A percentile compares a stretch with the other conserved stretches of the same genome.
phyloP scores from a whole-genome alignment of 768 basidiomycete genomes.

The Suillus brevipes region DNA sequence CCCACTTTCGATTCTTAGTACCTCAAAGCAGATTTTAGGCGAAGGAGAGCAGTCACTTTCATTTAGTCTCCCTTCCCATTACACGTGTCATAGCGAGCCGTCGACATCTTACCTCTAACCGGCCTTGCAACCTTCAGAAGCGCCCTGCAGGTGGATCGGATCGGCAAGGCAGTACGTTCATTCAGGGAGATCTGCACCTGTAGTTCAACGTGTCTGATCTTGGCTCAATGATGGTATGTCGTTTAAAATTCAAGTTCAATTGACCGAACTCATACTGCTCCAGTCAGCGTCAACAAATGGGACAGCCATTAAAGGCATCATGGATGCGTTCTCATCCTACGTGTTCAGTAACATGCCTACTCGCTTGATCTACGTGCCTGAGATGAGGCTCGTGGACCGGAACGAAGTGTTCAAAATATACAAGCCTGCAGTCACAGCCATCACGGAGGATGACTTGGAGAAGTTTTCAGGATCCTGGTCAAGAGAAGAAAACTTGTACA shows the following conservation, averaged over 20 bases:
- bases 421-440: not conserved
- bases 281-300: not conserved
- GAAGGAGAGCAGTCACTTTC: not conserved
- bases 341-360: conserved; percentile 22
- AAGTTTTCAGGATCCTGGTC: not conserved
- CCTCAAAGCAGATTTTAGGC: not conserved
- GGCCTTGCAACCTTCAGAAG: not conserved
- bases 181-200: not conserved
- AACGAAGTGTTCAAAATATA: conserved; percentile 7
- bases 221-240: not conserved
- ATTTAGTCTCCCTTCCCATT: not conserved
- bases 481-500: not conserved
- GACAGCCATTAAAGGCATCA: not conserved
- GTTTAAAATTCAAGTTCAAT: not conserved
- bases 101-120: not conserved
- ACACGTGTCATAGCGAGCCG: not conserved
- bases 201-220: not conserved
- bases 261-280: not conserved
- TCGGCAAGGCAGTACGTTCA: not conserved
- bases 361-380: conserved; percentile 17
- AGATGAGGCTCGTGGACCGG: conserved; percentile 18
- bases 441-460: conserved; percentile 8
- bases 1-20: not conserved
- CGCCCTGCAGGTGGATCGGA: not conserved
- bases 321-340: conserved; percentile 9